Evolutionary conservation across 495 filamentous ascomycete species (phyloP).

Genomic region (Durotheca rogersii): DNA sequence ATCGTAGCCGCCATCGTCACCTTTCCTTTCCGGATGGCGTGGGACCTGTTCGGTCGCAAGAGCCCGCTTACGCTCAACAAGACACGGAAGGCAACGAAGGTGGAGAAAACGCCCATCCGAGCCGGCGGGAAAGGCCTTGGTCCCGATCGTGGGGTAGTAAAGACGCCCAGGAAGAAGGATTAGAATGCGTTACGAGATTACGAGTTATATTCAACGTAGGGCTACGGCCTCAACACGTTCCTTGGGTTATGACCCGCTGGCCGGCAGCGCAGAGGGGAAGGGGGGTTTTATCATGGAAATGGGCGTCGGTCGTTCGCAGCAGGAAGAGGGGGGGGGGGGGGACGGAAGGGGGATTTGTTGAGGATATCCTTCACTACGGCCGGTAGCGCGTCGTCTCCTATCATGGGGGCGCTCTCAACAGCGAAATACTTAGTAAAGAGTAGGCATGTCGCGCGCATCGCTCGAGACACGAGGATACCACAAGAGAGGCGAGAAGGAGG

Average conservation of each 20-base stretch:
- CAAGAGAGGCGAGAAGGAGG: too few species aligned
- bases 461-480: too few species aligned
- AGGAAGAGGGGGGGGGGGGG: not conserved
- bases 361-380: too few species aligned
- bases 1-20: conserved; percentile 24
- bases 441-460: too few species aligned
- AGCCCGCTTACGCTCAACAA: conserved; percentile 15
- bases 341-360: not conserved
- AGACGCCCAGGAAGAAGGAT: conserved; percentile 27
- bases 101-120: conserved; percentile 15
- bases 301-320: too few species aligned
- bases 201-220: conserved; percentile 2
- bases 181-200: conserved; percentile 5
- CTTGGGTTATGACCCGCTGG: too few species aligned
- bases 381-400: too few species aligned
- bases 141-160: conserved; percentile 31
- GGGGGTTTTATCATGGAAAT: too few species aligned
- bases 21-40: conserved; percentile 33
- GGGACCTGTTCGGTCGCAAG: conserved; percentile 30
- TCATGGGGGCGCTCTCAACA: too few species aligned
- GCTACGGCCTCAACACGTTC: too few species aligned
- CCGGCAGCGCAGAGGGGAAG: too few species aligned
- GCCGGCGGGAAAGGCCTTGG: conserved; percentile 15
- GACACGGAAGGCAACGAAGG: conserved; percentile 11
- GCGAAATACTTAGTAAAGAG: too few species aligned